Evolutionary conservation across 345 rosid genomes (phyloP).

Genomic region (Eucalyptus paniculata): DNA sequence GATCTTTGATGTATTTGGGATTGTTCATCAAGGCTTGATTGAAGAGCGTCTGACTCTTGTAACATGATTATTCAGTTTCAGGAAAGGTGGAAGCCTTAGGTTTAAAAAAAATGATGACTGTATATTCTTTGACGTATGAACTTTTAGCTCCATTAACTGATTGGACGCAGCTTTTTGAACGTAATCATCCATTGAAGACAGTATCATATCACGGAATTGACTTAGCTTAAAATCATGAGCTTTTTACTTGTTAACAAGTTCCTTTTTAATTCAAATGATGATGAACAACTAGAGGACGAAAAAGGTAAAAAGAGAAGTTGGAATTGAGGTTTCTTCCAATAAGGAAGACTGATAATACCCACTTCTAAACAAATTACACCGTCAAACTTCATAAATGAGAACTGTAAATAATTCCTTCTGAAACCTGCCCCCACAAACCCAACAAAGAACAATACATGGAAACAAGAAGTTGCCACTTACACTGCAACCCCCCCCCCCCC

Average conservation of each 20-base stretch:
- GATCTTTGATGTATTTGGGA: background rate
- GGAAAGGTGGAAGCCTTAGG: background rate
- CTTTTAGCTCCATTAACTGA: background rate
- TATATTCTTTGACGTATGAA: background rate
- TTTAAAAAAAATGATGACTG: background rate
- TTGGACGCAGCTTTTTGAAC: background rate
- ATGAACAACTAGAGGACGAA: background rate
- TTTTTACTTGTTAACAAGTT: background rate
- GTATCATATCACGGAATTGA: background rate
- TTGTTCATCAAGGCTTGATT: background rate
- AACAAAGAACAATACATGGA: background rate
- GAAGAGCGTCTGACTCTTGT: background rate
- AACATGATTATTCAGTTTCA: background rate
- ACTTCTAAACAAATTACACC: background rate
- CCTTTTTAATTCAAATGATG: background rate
- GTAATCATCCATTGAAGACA: background rate
- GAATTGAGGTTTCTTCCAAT: background rate
- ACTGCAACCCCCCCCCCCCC: background rate
- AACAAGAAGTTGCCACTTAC: background rate
- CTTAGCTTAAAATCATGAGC: background rate
- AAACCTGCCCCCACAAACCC: background rate
- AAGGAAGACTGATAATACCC: background rate
- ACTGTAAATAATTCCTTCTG: background rate
- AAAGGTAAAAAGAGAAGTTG: background rate
- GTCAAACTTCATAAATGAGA: background rate